Percentiles rank a stretch among this genome's conserved stretches.
Conservation (phyloP, 1,284 basidiomycete species). For the Phaffia rhodozyma region DNA sequence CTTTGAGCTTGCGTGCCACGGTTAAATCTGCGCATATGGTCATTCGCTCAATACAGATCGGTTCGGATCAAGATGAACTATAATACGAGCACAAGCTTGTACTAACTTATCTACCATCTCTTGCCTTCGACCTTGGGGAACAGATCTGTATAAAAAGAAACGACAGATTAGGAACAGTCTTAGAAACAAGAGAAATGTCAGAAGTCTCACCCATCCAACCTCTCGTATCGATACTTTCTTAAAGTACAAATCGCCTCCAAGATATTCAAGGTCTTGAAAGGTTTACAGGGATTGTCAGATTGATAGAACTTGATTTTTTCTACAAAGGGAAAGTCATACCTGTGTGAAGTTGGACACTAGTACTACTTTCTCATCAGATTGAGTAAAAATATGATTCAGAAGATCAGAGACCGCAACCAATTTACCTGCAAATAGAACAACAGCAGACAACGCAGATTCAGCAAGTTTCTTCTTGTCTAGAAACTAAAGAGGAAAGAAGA, state of each 20-base stretch:
- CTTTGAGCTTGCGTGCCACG: constrained; percentile 24
- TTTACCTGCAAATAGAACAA: constrained; percentile 49
- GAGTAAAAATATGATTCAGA: constrained; percentile 49
- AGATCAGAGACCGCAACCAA: constrained; percentile 62
- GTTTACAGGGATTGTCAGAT: constrained; percentile 27
- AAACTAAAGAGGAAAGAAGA: not conserved
- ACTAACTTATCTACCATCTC: constrained; percentile 59
- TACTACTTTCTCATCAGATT: constrained; percentile 84
- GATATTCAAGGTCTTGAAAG: constrained; percentile 64
- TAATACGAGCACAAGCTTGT: not conserved
- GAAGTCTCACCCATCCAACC: constrained; percentile 67
- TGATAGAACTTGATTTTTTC: not conserved
- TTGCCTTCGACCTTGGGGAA: constrained; percentile 65
- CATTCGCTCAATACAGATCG: not conserved
- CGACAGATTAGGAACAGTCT: not conserved
- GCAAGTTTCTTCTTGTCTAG: not conserved
- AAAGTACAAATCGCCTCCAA: constrained; percentile 74
- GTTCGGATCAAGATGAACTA: not conserved
- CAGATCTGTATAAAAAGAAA: constrained; percentile 45
- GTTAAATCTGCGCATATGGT: constrained; percentile 31
- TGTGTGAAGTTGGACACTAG: constrained; percentile 74
- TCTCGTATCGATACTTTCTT: constrained; percentile 61
- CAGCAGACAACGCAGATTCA: constrained; percentile 2
- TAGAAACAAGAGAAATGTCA: not conserved
- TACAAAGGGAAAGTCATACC: not conserved